Evolutionary conservation across 164 flowering plant genomes (phyloP).

Genomic region (Vitis riparia): DNA sequence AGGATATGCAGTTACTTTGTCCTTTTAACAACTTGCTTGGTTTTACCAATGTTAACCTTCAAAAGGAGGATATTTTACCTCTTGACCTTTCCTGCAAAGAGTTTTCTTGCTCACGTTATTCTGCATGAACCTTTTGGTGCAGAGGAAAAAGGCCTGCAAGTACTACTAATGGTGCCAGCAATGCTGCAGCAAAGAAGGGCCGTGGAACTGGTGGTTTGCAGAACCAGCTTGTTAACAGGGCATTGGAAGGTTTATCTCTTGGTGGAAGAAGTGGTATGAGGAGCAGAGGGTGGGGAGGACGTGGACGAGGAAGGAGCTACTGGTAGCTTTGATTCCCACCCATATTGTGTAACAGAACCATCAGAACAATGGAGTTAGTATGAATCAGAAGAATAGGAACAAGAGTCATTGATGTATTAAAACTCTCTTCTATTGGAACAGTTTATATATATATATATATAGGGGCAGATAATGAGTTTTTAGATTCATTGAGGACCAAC

Average conservation of each 20-base stretch:
- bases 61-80: too few relatives aligned
- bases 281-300: conserved; percentile 52
- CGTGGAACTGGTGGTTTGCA: conserved; percentile 70
- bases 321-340: conserved; percentile 20
- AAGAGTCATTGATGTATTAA: conserved; percentile 9
- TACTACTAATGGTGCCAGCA: conserved; percentile 53
- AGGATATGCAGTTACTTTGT: too few relatives aligned
- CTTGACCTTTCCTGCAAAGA: not conserved
- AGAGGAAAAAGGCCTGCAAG: conserved; percentile 65
- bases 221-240: conserved; percentile 73
- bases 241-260: conserved; percentile 63
- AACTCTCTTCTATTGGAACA: not conserved
- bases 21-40: too few relatives aligned
- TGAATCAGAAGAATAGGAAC: not conserved
- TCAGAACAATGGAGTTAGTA: not conserved
- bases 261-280: conserved; percentile 55
- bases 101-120: not conserved
- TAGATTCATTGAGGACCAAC: conserved; percentile 12
- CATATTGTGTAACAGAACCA: not conserved
- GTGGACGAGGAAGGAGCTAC: conserved; percentile 71
- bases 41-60: too few relatives aligned
- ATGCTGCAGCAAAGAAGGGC: conserved; percentile 54
- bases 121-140: conserved; percentile 9
- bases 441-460: not conserved
- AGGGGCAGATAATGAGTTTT: conserved; percentile 1